phyloP scores from a whole-genome alignment of 129 eudicot species.

The Flaveria sonorensis region DNA sequence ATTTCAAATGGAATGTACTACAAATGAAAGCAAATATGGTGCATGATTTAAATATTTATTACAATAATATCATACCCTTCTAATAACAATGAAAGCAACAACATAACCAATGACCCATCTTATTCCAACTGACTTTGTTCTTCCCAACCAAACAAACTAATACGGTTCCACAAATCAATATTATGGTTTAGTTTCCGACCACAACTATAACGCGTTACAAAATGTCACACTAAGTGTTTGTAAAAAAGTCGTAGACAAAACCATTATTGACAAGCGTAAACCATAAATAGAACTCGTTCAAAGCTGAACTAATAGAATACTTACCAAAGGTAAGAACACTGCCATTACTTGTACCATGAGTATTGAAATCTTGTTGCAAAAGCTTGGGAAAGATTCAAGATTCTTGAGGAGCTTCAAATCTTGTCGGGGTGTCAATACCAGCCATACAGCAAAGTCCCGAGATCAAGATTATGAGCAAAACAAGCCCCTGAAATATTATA shows the following conservation, averaged over 20 bases:
- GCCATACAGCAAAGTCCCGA: slow-evolving; percentile 96
- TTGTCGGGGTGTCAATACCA: slow-evolving; percentile 97
- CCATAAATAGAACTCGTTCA: slow-evolving; percentile 33
- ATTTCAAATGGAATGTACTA: background rate
- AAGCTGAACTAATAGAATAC: slow-evolving; percentile 33
- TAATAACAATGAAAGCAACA: slow-evolving; percentile 2
- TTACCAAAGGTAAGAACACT: background rate
- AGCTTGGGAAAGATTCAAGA: slow-evolving; percentile 34
- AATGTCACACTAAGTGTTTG: slow-evolving; percentile 33
- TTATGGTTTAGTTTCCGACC: background rate
- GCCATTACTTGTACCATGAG: slow-evolving; percentile 17
- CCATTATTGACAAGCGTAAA: slow-evolving; percentile 40
- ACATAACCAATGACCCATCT: background rate
- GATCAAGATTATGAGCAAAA: slow-evolving; percentile 73
- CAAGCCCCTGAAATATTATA: slow-evolving; percentile 62
- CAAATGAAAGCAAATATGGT: background rate
- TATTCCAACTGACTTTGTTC: background rate
- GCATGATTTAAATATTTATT: background rate
- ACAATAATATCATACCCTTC: background rate
- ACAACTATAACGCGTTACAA: slow-evolving; percentile 32
- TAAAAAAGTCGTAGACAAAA: slow-evolving; percentile 18
- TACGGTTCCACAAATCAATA: background rate
- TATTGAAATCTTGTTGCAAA: slow-evolving; percentile 16
- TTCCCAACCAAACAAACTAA: slow-evolving; percentile 16
- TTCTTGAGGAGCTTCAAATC: slow-evolving; percentile 90